Evolutionary conservation across 2,329 filamentous ascomycete genomes (phyloP).

Genomic region (Incumbomyces delicatus): DNA sequence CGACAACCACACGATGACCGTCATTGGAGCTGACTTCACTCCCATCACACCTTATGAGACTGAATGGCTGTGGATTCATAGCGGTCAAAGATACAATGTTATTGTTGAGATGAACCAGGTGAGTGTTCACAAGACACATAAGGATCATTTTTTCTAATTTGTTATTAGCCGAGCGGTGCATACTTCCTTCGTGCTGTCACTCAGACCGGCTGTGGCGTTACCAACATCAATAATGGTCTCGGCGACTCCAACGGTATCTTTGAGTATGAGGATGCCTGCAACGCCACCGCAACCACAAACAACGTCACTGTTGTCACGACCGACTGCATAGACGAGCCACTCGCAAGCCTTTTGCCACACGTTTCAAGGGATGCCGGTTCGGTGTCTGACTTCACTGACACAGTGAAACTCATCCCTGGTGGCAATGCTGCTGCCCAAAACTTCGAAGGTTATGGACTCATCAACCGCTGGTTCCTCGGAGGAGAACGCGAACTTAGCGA

Average conservation of each 20-base stretch:
- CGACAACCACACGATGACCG: slow-evolving; percentile 31
- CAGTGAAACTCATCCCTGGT: slow-evolving; percentile 14
- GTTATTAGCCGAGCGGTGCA: slow-evolving; percentile 11
- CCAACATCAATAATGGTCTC: slow-evolving; percentile 12
- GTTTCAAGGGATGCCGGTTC: slow-evolving; percentile 13
- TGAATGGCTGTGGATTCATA: slow-evolving; percentile 52
- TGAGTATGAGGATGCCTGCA: slow-evolving; percentile 14
- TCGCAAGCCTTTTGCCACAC: slow-evolving; percentile 14
- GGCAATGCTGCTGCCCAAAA: slow-evolving; percentile 13
- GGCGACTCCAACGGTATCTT: slow-evolving; percentile 16
- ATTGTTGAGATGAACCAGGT: slow-evolving; percentile 21
- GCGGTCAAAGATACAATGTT: slow-evolving; percentile 33
- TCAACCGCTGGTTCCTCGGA: slow-evolving; percentile 16
- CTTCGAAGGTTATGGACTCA: slow-evolving; percentile 12
- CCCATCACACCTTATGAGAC: slow-evolving; percentile 38
- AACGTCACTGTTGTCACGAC: slow-evolving; percentile 9
- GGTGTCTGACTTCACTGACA: slow-evolving; percentile 6
- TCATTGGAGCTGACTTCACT: slow-evolving; percentile 30
- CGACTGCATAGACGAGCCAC: slow-evolving; percentile 17
- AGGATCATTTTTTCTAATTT: not conserved
- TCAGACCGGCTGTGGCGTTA: slow-evolving; percentile 15
- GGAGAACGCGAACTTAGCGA: slow-evolving; percentile 2
- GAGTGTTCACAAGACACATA: not conserved
- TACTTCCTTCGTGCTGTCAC: slow-evolving; percentile 19
- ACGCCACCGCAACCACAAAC: slow-evolving; percentile 3